Evolutionary conservation across 2,329 filamentous ascomycete species (phyloP).

Genomic region (Pseudogymnoascus sp.): DNA sequence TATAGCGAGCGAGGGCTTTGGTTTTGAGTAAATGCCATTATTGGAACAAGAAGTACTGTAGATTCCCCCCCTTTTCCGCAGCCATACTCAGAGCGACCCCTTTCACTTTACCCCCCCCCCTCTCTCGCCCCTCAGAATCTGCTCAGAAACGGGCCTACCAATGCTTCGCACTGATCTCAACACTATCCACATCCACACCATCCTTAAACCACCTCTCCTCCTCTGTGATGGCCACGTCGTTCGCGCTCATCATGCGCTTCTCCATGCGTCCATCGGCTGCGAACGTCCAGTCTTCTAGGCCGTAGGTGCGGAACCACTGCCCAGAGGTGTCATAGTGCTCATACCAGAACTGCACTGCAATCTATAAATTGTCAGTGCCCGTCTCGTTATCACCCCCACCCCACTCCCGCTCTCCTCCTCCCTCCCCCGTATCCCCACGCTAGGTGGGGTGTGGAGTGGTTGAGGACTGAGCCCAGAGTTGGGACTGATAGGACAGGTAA

Average conservation of each 20-base stretch:
- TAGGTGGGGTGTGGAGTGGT: too few relatives aligned
- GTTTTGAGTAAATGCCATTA: background rate
- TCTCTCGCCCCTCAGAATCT: too few relatives aligned
- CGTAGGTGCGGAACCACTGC: conserved; percentile 83
- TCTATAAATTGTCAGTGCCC: conserved; percentile 33
- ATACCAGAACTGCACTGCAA: conserved; percentile 80
- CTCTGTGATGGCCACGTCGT: conserved; percentile 57
- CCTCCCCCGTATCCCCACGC: too few relatives aligned
- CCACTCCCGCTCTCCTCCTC: background rate
- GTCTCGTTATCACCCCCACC: background rate
- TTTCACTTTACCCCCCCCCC: background rate
- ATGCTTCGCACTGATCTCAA: conserved; percentile 58
- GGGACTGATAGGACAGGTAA: too few relatives aligned
- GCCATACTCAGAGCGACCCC: background rate
- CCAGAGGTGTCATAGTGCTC: conserved; percentile 62
- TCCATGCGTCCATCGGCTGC: conserved; percentile 61
- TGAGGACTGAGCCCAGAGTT: too few relatives aligned
- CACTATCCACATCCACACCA: conserved; percentile 59
- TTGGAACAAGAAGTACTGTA: background rate
- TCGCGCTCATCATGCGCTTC: conserved; percentile 70
- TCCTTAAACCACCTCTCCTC: conserved; percentile 62
- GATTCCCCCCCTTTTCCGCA: background rate
- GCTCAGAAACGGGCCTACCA: too few relatives aligned
- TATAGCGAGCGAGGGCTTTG: background rate
- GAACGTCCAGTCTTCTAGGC: conserved; percentile 74